phyloP scores from a whole-genome alignment of 768 basidiomycete species.

The Boletus barrowsii region DNA sequence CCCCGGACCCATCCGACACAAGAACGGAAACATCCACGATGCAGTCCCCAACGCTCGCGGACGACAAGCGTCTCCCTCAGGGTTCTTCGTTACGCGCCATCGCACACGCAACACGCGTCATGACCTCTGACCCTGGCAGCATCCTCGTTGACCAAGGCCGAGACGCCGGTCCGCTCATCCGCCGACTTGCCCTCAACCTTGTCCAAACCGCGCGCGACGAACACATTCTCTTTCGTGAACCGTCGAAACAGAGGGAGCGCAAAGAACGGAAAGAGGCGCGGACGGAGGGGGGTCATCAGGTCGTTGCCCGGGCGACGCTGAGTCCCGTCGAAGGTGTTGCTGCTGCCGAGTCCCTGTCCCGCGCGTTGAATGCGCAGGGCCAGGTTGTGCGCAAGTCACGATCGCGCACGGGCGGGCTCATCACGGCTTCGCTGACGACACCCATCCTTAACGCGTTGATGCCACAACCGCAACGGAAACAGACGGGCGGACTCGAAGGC shows the following conservation, averaged over 20 bases:
- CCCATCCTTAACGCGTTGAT: slow-evolving; percentile 63
- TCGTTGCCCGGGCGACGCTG: slow-evolving; percentile 42
- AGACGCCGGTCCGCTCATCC: slow-evolving; percentile 61
- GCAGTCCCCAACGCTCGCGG: slow-evolving; percentile 23
- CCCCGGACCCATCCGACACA: slow-evolving; percentile 19
- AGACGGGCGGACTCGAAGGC: slow-evolving; percentile 28
- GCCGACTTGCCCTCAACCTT: slow-evolving; percentile 62
- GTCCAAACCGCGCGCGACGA: slow-evolving; percentile 67
- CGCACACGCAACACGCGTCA: slow-evolving; percentile 80
- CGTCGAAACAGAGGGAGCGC: slow-evolving; percentile 43
- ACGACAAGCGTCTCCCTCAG: slow-evolving; percentile 41
- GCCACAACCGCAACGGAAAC: slow-evolving; percentile 47
- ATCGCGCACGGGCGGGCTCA: slow-evolving; percentile 35
- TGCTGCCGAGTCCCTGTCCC: slow-evolving; percentile 43
- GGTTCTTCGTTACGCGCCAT: slow-evolving; percentile 73
- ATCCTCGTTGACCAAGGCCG: slow-evolving; percentile 69
- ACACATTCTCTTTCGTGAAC: slow-evolving; percentile 42
- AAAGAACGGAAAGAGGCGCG: slow-evolving; percentile 34
- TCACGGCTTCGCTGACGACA: slow-evolving; percentile 44
- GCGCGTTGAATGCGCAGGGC: slow-evolving; percentile 41
- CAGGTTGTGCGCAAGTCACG: slow-evolving; percentile 34
- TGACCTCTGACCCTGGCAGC: slow-evolving; percentile 75
- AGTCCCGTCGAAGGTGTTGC: slow-evolving; percentile 41
- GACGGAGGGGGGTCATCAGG: slow-evolving; percentile 27
- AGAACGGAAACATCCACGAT: slow-evolving; percentile 28